phyloP scores from a whole-genome alignment of 1,139 yeast genomes.

The Diutina sp. region DNA sequence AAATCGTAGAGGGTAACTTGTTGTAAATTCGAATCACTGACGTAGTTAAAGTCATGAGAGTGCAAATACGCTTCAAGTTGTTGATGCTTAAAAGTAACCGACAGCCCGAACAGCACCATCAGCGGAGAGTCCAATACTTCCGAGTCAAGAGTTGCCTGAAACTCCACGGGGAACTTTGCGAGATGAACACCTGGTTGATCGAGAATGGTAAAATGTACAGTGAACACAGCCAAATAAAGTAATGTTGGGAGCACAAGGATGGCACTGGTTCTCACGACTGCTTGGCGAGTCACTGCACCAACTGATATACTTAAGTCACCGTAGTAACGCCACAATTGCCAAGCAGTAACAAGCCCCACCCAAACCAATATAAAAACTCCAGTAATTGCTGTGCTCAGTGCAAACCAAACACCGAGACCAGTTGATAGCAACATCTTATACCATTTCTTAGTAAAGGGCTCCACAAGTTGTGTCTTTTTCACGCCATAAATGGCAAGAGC shows the following conservation, averaged over 20 bases:
- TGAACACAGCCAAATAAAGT: conserved; percentile 35
- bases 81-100: conserved; percentile 54
- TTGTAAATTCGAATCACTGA: conserved; percentile 46
- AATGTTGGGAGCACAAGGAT: conserved; percentile 35
- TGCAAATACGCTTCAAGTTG: conserved; percentile 54
- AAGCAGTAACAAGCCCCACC: conserved; percentile 26
- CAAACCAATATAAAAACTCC: conserved; percentile 44
- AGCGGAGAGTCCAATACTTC: conserved; percentile 24
- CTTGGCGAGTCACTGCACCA: conserved; percentile 17
- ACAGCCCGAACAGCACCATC: conserved; percentile 50
- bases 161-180: conserved; percentile 40
- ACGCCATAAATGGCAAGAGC: conserved; percentile 30
- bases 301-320: conserved; percentile 41
- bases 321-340: conserved; percentile 40
- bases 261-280: conserved; percentile 16
- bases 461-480: conserved; percentile 23
- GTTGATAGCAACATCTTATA: conserved; percentile 22
- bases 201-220: conserved; percentile 35
- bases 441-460: conserved; percentile 34
- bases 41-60: conserved; percentile 45
- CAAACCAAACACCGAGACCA: conserved; percentile 40
- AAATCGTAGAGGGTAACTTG: conserved; percentile 53
- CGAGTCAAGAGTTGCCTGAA: conserved; percentile 37
- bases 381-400: conserved; percentile 37
- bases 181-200: conserved; percentile 39